Base-by-base conservation (phyloP, 176 grass and related monocot species). In the Avena eriantha region DNA sequence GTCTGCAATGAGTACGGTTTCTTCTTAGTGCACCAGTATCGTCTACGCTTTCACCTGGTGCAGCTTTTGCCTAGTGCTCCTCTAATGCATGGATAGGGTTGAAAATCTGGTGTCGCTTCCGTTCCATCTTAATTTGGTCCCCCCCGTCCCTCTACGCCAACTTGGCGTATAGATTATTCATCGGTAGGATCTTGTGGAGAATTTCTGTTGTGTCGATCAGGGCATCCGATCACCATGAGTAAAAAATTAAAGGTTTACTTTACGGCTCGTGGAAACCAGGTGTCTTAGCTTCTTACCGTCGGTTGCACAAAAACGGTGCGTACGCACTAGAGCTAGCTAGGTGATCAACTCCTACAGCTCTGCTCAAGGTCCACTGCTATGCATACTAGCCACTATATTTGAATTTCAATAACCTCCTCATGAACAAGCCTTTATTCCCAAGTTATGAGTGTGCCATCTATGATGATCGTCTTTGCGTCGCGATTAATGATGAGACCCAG, bases 381-480 rank as follows among this genome's bases (percentile, higher is more conserved):
- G 10, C 12, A 76, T 67, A 10, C 36, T 64, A 67, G 56, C 66
- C 55, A 79, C 73, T 19, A 63, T 47, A 66, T 24, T 71, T 11
- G 84, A 34, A 79, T 73, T 86, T 78, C 84, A 90, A 73, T 79
- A 83, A 41, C 83, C 0, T 41, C 79, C 31, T 46, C 12, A 22
- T 61, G 64, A 82, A 3, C 65, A 26, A 65, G 50, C 46, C 74
- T 90, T 78, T 90, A 48, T 83, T 90, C 41, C 55, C 34, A 85
- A 79, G 76, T 50, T 36, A 65, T 23, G 29, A 36, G 47, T 73
- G 65, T 45, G 19, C 74, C 10, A 36, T 22, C 51, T 11, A 78
- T 86, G 53, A 90, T 78, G 63, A 47, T 70, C 53, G 45, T 47
- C 45, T 54, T 83, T n/a, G 47, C 34, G 5, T 15, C 57, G 33